Evolutionary conservation across 116 monocot genomes (phyloP), one percentile per base, ranked within the genome.

Genomic region (Zostera marina): DNA sequence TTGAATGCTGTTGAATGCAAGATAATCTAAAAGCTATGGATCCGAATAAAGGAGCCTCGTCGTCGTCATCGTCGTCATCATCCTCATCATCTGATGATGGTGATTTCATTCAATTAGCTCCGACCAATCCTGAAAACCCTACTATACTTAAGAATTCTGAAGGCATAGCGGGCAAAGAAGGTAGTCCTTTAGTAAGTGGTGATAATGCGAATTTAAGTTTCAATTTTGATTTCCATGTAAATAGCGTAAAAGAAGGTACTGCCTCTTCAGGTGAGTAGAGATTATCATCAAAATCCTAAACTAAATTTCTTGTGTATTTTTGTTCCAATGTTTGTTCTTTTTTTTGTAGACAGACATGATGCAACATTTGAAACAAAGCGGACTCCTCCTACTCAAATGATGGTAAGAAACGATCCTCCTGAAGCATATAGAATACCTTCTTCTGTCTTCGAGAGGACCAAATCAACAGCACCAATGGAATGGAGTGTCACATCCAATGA

Each of bases 401-500:
- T 69, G 68, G 32, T 23, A 17, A 40, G 60, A 54, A 14, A 40
- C 0, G 61, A 70, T 1, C 43, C 42, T 17, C 70, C 42, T 7
- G 75, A 66, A 52, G 65, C 60, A 6, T 56, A 54, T 15, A 65
- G 69, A 20, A 75, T 75, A 20, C 74, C 74, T 3, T 56, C 75
- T 15, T 70, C 75, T 1, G 39, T 70, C 8, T 75, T 75, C 10
- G 61, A 55, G 16, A 69, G 69, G 39, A 64, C 59, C 10, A 68
- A 68, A 12, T 65, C 75, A 13, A 42, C 65, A 5, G 41, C 75
- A 9, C 65, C 65, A 13, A 38, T 66, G 48, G 69, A 69, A 23
- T 69, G 69, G 74, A 74, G 74, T 40, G 67, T 67, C 42, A 51
- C 67, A 6, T 67, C 67, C 48, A 67, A 67, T 19, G 67, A 67